Conservation (phyloP, 129 eudicot genomes). For the Flaveria ramosissima region DNA sequence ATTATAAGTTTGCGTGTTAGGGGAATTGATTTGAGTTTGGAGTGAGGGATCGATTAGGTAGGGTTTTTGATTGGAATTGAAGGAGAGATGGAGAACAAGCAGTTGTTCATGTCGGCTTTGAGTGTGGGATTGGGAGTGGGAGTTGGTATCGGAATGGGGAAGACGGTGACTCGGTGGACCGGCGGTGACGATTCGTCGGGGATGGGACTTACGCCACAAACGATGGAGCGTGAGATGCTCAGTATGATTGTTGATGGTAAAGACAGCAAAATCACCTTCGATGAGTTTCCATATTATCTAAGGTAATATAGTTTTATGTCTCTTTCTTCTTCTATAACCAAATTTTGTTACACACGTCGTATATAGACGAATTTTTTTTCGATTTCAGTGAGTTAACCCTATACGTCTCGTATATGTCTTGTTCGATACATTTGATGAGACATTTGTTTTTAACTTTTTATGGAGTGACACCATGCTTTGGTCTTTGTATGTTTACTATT, state of each 20-base stretch:
- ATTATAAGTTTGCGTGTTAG: too few species aligned
- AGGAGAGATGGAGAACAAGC: conserved; percentile 68
- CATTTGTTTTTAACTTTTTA: too few species aligned
- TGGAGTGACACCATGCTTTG: too few species aligned
- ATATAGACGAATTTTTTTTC: too few species aligned
- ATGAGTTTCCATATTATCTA: conserved; percentile 78
- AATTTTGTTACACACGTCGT: too few species aligned
- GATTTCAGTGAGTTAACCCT: too few species aligned
- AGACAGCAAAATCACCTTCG: conserved; percentile 74
- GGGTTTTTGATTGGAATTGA: not conserved
- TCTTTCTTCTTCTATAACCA: too few species aligned
- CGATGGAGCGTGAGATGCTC: conserved; percentile 80
- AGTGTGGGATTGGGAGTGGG: conserved; percentile 93
- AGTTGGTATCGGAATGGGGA: conserved; percentile 90
- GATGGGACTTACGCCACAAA: conserved; percentile 44
- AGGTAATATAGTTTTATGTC: conserved; percentile 40
- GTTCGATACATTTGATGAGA: too few species aligned
- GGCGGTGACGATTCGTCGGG: conserved; percentile 34
- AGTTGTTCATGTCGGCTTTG: conserved; percentile 77
- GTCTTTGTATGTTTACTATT: too few species aligned
- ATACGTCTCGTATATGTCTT: too few species aligned
- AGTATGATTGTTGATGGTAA: conserved; percentile 65
- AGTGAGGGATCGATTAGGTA: not conserved
- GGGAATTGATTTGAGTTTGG: not conserved
- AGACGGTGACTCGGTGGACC: conserved; percentile 67